Evolutionary conservation across 495 filamentous ascomycete genomes (phyloP).

Genomic region (Tuber umbilicatum): DNA sequence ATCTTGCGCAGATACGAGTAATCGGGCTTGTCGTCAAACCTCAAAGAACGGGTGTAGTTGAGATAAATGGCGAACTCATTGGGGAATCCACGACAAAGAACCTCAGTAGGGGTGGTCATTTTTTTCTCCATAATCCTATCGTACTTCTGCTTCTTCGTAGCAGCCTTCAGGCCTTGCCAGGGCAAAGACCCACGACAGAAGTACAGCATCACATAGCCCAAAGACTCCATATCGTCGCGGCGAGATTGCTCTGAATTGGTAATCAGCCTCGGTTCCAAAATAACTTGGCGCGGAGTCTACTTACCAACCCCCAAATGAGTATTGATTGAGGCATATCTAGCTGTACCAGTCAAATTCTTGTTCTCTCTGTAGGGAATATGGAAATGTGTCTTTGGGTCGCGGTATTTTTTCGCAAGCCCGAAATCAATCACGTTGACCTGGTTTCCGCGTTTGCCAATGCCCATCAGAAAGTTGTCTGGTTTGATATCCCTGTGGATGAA

Average conservation of each 20-base stretch:
- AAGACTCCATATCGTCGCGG: slow-evolving; percentile 98
- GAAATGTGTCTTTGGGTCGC: slow-evolving; percentile 99
- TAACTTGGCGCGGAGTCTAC: slow-evolving; percentile 42
- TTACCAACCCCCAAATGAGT: slow-evolving; percentile 90
- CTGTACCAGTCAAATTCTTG: slow-evolving; percentile 99
- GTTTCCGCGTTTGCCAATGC: slow-evolving; percentile 98
- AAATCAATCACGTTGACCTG: slow-evolving; percentile 99
- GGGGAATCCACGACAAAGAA: slow-evolving; percentile 97
- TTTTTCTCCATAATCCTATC: slow-evolving; percentile 99
- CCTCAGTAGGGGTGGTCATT: slow-evolving; percentile 99
- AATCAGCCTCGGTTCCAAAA: neutral
- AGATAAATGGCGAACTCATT: slow-evolving; percentile 99
- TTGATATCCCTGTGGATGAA: slow-evolving; percentile 99
- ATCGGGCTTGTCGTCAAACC: slow-evolving; percentile 99
- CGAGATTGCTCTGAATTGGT: slow-evolving; percentile 79
- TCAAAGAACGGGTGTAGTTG: slow-evolving; percentile 97
- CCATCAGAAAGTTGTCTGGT: slow-evolving; percentile 99
- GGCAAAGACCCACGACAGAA: slow-evolving; percentile 99
- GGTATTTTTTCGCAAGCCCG: slow-evolving; percentile 99
- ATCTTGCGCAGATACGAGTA: slow-evolving; percentile 99
- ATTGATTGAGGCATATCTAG: slow-evolving; percentile 98
- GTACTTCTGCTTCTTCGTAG: slow-evolving; percentile 99
- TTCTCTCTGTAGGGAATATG: slow-evolving; percentile 99
- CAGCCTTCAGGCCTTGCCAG: slow-evolving; percentile 99
- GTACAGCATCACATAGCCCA: slow-evolving; percentile 99